Evolutionary conservation across 345 rosid genomes (phyloP).

Genomic region (Jatropha curcas): DNA sequence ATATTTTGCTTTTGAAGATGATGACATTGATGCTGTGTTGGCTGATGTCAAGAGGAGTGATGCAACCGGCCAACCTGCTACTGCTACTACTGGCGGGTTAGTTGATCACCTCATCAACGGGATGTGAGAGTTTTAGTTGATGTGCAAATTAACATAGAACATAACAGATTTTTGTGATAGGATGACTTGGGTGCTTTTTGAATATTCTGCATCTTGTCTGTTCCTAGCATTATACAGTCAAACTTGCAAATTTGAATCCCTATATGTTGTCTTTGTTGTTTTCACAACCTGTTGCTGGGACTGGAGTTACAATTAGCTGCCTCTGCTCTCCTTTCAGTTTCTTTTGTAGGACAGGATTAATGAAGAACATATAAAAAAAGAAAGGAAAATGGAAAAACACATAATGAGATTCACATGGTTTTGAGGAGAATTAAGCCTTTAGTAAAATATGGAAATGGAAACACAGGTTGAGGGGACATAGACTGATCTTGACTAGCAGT

Average conservation of each 20-base stretch:
- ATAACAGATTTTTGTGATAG: background rate
- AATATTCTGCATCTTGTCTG: background rate
- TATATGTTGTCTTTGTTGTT: background rate
- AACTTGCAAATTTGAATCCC: background rate
- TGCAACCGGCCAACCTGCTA: slow-evolving; percentile 85
- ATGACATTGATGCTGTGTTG: slow-evolving; percentile 70
- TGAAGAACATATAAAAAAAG: background rate
- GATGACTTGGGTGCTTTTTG: background rate
- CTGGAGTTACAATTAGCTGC: background rate
- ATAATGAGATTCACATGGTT: background rate
- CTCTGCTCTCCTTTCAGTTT: background rate
- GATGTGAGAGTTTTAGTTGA: slow-evolving; percentile 9
- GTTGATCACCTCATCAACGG: slow-evolving; percentile 29
- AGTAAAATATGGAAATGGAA: background rate
- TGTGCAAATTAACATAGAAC: background rate
- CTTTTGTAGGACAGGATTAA: background rate
- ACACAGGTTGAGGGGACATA: too few relatives aligned
- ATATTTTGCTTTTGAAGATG: slow-evolving; percentile 92
- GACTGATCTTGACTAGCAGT: background rate
- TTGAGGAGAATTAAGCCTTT: background rate
- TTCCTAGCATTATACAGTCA: background rate
- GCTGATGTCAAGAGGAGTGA: slow-evolving; percentile 86
- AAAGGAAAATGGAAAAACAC: background rate
- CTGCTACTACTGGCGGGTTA: slow-evolving; percentile 97
- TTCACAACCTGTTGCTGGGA: background rate